These are phyloP conservation scores for Leishmania tropica DNA, from an alignment of 208 protist genomes.

Conservation along the genomic window DNA sequence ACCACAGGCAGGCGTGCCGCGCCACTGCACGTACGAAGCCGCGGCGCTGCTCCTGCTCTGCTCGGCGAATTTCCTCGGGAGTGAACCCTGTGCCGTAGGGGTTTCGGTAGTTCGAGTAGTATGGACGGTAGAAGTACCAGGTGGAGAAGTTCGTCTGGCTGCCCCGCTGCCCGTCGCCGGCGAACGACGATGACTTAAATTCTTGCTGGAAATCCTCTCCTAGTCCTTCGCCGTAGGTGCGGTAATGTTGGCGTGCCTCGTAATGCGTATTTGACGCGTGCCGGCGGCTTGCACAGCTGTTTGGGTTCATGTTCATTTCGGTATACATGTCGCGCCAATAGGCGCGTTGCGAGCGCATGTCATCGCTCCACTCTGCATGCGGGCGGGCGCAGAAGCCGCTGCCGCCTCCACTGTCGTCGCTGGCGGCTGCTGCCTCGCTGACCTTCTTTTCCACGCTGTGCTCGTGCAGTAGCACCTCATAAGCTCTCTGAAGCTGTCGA, in stretches of 20 bases:
- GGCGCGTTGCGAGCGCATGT: slow-evolving; percentile 3
- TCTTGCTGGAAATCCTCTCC: slow-evolving; percentile 19
- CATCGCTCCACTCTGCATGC: slow-evolving; percentile 23
- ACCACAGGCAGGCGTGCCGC: slow-evolving; percentile 45
- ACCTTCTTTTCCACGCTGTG: slow-evolving; percentile 3
- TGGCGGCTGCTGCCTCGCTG: background rate
- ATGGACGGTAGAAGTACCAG: slow-evolving; percentile 60
- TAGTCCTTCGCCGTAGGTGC: slow-evolving; percentile 29
- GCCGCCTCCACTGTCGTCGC: background rate
- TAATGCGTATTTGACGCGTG: slow-evolving; percentile 29
- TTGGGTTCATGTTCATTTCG: slow-evolving; percentile 27
- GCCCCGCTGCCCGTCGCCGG: slow-evolving; percentile 9
- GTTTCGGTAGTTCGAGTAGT: slow-evolving; percentile 39
- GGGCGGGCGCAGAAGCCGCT: slow-evolving; percentile 29
- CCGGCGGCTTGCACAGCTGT: slow-evolving; percentile 11
- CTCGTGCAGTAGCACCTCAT: slow-evolving; percentile 46
- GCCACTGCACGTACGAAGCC: slow-evolving; percentile 14
- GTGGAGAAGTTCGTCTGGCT: slow-evolving; percentile 42
- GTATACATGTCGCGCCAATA: slow-evolving; percentile 27
- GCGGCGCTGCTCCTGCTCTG: slow-evolving; percentile 23
- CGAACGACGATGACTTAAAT: slow-evolving; percentile 1
- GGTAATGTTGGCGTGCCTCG: slow-evolving; percentile 8
- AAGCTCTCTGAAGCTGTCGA: slow-evolving; percentile 51
- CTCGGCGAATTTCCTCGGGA: slow-evolving; percentile 37
- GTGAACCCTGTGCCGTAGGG: slow-evolving; percentile 56